Evolutionary conservation across 2,329 filamentous ascomycete species (phyloP), one percentile per base, ranked within the genome.

Genomic region (Exophiala xenobiotica): DNA sequence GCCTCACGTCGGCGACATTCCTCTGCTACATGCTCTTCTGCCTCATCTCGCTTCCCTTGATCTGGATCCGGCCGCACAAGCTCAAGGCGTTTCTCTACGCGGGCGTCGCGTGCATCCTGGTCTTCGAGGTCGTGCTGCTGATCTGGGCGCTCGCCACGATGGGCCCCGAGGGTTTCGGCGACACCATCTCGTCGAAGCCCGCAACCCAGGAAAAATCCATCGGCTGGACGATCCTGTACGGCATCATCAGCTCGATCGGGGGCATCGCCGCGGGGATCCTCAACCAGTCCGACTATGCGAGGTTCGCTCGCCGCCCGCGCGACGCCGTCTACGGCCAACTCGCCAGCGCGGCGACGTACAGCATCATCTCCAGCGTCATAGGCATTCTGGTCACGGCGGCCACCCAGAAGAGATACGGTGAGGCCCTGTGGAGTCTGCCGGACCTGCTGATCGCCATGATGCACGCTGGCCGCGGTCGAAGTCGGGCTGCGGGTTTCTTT

Each of bases 401-500:
- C 4, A 65, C 65, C 4, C 57, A 64, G 22, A 45, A 58, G 19
- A 62, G 71, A n/a, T 70, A 68, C 24, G 68, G 67, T 12, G 59
- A 64, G 22, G 62, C 69, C 1, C 59, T 69, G 47, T 74, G 72
- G 72, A 74, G 74, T 51, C 70, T 73, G 2, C 71, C 71, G 0
- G 64, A 69, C 61, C 73, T 22, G 59, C 70, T 62, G 51, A 59
- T 53, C 58, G 68, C 49, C 58, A 68, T 44, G 64, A 66, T 40
- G 60, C 65, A 33, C 57, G 61, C 68, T 23, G 63, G 68, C 23
- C 63, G 64, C 22, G 57, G 64, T 8, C 59, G 62, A 29, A 63
- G 70, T 1, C 67, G 76, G 4, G 74, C 74, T 0, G 74, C 67
- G 1, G 71, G 70, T 2, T 76, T 77, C 61, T 78, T 79, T 59